Percentiles rank a stretch among this genome's conserved stretches.
These are phyloP conservation scores for Oxytropis ochrocephala DNA, from an alignment of 306 rosid species.

Conservation along the genomic window DNA sequence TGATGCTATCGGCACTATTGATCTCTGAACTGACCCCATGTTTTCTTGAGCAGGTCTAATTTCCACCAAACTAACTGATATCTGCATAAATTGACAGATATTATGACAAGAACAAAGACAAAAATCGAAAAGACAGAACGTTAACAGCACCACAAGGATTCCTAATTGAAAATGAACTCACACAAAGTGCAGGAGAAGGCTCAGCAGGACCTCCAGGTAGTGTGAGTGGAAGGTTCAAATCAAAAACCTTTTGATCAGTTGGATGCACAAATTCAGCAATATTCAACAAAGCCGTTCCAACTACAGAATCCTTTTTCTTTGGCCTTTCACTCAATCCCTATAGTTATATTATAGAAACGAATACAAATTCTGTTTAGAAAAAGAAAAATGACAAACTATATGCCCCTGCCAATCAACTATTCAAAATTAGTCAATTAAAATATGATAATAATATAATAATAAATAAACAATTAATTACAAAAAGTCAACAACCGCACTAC, in stretches of 20 bases:
- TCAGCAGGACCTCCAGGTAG: slow-evolving; percentile 39
- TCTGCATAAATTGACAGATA: slow-evolving; percentile 30
- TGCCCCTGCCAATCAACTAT: neutral
- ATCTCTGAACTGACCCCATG: slow-evolving; percentile 44
- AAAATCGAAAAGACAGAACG: neutral
- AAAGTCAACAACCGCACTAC: slow-evolving; percentile 1
- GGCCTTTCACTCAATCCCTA: slow-evolving; percentile 71
- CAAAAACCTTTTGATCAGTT: slow-evolving; percentile 59
- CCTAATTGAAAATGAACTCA: slow-evolving; percentile 23
- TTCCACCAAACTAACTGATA: slow-evolving; percentile 76
- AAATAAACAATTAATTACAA: neutral
- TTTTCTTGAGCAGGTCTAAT: slow-evolving; percentile 53
- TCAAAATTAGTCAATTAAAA: neutral
- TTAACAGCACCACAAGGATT: neutral
- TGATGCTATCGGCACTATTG: slow-evolving; percentile 51
- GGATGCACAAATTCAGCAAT: slow-evolving; percentile 64
- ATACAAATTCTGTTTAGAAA: neutral
- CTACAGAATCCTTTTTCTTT: slow-evolving; percentile 60
- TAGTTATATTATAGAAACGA: neutral
- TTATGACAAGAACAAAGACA: neutral
- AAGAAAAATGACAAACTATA: neutral
- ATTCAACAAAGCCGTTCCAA: slow-evolving; percentile 71
- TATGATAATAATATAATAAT: neutral
- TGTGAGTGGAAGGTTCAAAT: slow-evolving; percentile 57
- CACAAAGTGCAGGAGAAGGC: slow-evolving; percentile 56